Evolutionary conservation across 2,329 filamentous ascomycete species (phyloP), one percentile per base, ranked within the genome.

Genomic region (Chaetomiaceae sp.): DNA sequence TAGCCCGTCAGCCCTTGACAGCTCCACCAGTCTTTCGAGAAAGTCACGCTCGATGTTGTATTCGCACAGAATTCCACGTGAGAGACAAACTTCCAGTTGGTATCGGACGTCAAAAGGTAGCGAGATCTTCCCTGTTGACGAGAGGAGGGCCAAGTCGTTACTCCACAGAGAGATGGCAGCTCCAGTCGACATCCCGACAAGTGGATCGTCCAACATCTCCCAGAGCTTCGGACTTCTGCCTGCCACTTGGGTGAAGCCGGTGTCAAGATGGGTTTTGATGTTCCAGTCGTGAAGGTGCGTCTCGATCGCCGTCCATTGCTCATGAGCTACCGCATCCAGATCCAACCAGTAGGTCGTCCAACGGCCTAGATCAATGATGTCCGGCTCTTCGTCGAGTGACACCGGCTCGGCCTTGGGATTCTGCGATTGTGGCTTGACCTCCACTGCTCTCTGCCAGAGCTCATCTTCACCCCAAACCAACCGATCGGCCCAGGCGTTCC

Each of bases 11-110:
- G 42, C 22, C 12, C 41, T 40, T 7, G 51, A 50, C 0, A 85
- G 67, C 0, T 67, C 58, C 2, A 68, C 62, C 4, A 97, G 72
- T 34, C 68, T 74, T 22, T 72, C 61, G 2, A 95, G 66, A 54
- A 97, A 97, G 3, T 79, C 73, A 1, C 65, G 62, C 1, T 71
- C 75, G 36, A 97, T 75, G 38, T 77, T 85, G 60, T 88, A 79
- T 62, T 96, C 91, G 43, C 83, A 84, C 11, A 98, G 68, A 19
- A 81, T 72, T 0, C 83, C 81, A 22, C 84, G 79, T 0, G 90
- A 95, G n/a, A 97, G 74, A 61, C 91, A 97, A 0, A 88, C 90
- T 63, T 98, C 91, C 0, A 98, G 76, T 62, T 95, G 89, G 60
- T 97, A 98, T 14, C 88, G 78, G 1, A 95, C 78, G 1, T 80